phyloP scores from a whole-genome alignment of 768 basidiomycete genomes.

The Tephrocybe sp. region DNA sequence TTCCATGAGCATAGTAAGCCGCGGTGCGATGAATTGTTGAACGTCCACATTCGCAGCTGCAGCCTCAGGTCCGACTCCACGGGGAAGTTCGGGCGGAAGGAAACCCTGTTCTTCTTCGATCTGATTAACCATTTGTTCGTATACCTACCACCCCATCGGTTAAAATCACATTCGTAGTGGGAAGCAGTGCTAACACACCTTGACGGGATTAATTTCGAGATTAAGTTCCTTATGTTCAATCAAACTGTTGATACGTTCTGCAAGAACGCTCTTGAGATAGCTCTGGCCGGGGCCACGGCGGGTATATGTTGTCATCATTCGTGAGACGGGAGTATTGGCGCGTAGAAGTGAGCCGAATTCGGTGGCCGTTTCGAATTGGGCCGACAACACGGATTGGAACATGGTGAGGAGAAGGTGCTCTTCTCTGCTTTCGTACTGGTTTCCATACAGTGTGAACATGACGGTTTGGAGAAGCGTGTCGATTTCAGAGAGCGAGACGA shows the following conservation, averaged over 20 bases:
- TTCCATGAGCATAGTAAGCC: constrained; percentile 99
- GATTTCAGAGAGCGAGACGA: constrained; percentile 95
- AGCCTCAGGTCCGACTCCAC: constrained; percentile 92
- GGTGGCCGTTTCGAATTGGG: constrained; percentile 98
- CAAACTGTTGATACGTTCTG: constrained; percentile 96
- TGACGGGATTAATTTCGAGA: constrained; percentile 97
- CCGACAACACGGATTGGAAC: constrained; percentile 98
- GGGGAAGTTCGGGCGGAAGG: constrained; percentile 85
- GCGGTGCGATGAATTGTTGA: constrained; percentile 95
- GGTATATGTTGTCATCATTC: constrained; percentile 99
- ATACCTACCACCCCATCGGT: constrained; percentile 56
- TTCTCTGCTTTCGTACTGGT: constrained; percentile 98
- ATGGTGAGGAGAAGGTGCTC: constrained; percentile 98
- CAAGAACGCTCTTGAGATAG: constrained; percentile 95
- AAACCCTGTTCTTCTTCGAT: constrained; percentile 97
- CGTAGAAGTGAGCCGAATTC: constrained; percentile 98
- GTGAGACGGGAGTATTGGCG: constrained; percentile 97
- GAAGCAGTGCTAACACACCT: constrained; percentile 47
- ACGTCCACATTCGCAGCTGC: constrained; percentile 94
- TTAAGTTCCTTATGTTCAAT: constrained; percentile 99
- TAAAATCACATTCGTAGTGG: not conserved
- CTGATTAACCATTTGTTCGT: constrained; percentile 99
- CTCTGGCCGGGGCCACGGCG: constrained; percentile 98
- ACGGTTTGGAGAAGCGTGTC: constrained; percentile 99
- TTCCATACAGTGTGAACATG: constrained; percentile 99